Evolutionary conservation across 1,284 basidiomycete species (phyloP).

Genomic region (Austropuccinia psidii): DNA sequence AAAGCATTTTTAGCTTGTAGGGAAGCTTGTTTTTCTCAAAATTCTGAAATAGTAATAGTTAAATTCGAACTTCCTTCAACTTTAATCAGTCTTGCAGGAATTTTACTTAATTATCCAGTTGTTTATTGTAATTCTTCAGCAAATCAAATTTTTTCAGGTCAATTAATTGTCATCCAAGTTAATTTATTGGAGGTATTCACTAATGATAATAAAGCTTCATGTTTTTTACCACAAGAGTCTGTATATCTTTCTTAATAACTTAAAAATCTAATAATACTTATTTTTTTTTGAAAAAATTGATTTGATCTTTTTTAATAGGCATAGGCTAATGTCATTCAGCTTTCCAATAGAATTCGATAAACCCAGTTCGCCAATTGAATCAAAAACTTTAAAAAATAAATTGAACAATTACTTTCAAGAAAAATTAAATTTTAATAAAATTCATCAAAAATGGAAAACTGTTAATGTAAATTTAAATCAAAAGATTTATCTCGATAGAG

Average conservation of each 20-base stretch:
- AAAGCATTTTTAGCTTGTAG: background rate
- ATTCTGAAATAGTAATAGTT: background rate
- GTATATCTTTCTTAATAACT: too few species aligned
- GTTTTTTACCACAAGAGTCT: background rate
- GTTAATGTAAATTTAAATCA: conserved; percentile 7
- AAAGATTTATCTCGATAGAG: background rate
- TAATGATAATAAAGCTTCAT: background rate
- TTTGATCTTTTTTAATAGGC: too few species aligned
- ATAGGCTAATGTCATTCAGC: conserved; percentile 8
- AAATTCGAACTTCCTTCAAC: background rate
- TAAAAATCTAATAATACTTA: too few species aligned
- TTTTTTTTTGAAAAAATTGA: too few species aligned
- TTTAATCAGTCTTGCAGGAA: background rate
- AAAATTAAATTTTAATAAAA: background rate
- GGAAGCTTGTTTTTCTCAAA: background rate
- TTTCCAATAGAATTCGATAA: background rate
- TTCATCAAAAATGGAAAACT: background rate
- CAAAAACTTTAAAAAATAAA: background rate
- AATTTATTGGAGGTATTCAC: background rate
- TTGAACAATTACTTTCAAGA: background rate
- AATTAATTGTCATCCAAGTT: background rate
- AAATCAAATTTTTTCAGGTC: conserved; percentile 1
- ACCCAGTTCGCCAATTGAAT: conserved; percentile 2
- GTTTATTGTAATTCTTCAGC: conserved; percentile 4
- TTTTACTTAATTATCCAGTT: conserved; percentile 1